Percentiles rank a stretch among this genome's conserved stretches.
phyloP scores from a whole-genome alignment of 169 alveolate genomes.

The Perkinsus olseni region DNA sequence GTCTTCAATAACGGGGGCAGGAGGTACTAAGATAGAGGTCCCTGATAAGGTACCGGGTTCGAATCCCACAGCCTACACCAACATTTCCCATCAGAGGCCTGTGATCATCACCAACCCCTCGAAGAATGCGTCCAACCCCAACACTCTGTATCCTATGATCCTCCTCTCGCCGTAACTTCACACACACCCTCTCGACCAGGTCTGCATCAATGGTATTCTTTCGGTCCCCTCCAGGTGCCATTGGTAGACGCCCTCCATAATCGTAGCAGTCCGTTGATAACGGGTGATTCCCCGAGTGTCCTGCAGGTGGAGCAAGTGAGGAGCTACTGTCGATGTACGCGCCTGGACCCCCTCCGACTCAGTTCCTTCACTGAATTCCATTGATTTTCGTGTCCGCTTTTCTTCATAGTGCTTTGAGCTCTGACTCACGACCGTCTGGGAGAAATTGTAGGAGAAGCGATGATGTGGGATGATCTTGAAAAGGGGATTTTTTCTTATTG shows the following conservation, averaged over 20 bases:
- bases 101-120: not conserved
- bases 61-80: not conserved
- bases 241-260: not conserved
- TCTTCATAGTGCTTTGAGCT: too few relatives aligned
- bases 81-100: not conserved
- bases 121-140: not conserved
- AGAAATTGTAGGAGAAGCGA: too few relatives aligned
- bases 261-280: not conserved
- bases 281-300: not conserved
- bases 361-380: too few relatives aligned
- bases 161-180: not conserved
- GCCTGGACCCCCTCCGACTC: not conserved
- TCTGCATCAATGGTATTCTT: not conserved
- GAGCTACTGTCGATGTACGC: not conserved
- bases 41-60: not conserved
- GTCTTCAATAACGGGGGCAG: not conserved
- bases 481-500: too few relatives aligned
- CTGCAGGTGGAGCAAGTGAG: not conserved
- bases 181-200: not conserved
- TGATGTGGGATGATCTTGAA: too few relatives aligned
- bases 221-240: not conserved
- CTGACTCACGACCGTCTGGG: too few relatives aligned
- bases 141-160: not conserved
- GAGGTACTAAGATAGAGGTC: not conserved
- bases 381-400: too few relatives aligned